Evolutionary conservation across 169 alveolate genomes (phyloP), one percentile per base, ranked within the genome.

Genomic region (Plasmodium gonderi): DNA sequence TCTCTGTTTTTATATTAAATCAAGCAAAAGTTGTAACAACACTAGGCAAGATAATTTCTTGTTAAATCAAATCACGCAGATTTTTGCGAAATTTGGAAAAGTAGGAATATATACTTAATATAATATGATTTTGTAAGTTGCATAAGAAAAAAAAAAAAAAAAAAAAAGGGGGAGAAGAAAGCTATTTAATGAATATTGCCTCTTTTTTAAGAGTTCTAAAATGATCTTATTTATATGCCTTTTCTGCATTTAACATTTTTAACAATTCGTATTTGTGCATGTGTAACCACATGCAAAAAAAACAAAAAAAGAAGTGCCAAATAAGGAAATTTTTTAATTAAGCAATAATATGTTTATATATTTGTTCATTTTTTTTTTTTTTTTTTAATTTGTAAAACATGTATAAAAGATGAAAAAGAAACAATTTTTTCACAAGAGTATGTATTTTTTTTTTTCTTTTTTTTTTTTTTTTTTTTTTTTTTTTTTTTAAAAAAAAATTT

Each of bases 161-260:
- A 42, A 80, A 38, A 67, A 23, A 40, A 11, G 44, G 44, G 33
- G 9, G 33, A 23, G 54, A 33, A 79, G 23, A 33, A 72, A 72
- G 38, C 14, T 79, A 42, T 31, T 51, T 54, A 42, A 40, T 45
- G 45, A 29, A 47, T 38, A 29, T 45, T 26, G 42, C 45, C 89
- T 85, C 92, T 78, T 85, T 74, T 85, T 60, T 74, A 85, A 51
- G 80, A 85, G 72, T 54, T 31, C 40, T 29, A 51, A 69, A 82
- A 45, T 11, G 31, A 44, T 80, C 33, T 14, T 60, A 26, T 12
- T 38, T n/a, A 36, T 47, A 36, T 77, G 87, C 26, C 12, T 36
- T 33, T 14, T 17, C 14, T 60, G 36, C 72, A 33, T 12, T 31
- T 77, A 23, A 20, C 64, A 11, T 60, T 77, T 77, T 47, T 17